These are phyloP conservation scores for Mycena capillaripes DNA, from an alignment of 768 basidiomycete species.

Conservation along the genomic window DNA sequence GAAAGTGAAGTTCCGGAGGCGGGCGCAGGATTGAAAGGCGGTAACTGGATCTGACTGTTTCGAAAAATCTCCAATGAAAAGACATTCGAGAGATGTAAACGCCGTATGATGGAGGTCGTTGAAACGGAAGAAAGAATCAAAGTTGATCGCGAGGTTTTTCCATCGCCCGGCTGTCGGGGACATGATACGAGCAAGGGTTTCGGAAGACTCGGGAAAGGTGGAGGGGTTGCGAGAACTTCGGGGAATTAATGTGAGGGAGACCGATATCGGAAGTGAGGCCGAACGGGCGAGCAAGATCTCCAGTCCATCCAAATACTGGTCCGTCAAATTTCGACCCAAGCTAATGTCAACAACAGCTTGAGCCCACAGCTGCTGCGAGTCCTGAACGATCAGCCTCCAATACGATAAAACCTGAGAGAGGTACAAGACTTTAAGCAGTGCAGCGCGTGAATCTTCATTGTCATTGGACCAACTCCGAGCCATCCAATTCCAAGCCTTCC, in stretches of 20 bases:
- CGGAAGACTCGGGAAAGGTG: neutral
- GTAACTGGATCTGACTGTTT: neutral
- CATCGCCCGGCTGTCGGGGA: neutral
- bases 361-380: constrained; percentile 17
- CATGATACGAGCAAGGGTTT: neutral
- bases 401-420: constrained; percentile 15
- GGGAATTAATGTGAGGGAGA: neutral
- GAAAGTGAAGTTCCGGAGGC: neutral
- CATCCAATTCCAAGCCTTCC: no score
- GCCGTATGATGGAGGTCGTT: neutral
- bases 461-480: no score
- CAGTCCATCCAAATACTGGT: neutral
- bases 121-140: neutral
- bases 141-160: neutral
- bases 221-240: no score
- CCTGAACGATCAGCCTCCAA: constrained; percentile 12
- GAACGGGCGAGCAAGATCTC: constrained; percentile 3
- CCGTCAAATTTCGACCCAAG: neutral
- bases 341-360: neutral
- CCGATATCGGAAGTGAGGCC: neutral
- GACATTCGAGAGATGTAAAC: constrained; percentile 2
- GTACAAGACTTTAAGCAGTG: neutral
- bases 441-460: neutral
- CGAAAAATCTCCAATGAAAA: neutral
- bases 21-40: constrained; percentile 10